Evolutionary conservation across 148 eudicot species (phyloP).

Genomic region (Rhododendron ferrugineum): DNA sequence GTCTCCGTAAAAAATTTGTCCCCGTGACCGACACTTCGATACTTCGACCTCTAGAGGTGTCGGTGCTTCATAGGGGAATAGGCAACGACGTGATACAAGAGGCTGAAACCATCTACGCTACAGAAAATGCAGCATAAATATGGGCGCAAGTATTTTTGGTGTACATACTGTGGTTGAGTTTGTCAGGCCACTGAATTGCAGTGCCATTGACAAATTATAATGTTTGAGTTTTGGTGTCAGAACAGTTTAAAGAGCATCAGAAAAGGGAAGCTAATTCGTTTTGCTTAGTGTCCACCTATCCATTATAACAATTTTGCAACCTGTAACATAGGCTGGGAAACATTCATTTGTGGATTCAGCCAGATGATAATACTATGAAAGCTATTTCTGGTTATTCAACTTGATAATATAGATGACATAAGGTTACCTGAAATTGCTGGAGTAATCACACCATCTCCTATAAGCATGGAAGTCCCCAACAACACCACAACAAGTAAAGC

Average conservation of each 20-base stretch:
- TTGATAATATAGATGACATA: not conserved
- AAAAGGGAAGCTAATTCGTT: not conserved
- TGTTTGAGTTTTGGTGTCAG: not conserved
- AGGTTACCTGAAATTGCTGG: slow-evolving; percentile 90
- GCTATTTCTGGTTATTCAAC: not conserved
- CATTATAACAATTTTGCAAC: not conserved
- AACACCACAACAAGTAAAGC: slow-evolving; percentile 67
- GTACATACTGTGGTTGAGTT: not conserved
- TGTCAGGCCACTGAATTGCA: slow-evolving; percentile 2
- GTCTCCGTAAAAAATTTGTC: too few relatives aligned
- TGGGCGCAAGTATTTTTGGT: not conserved
- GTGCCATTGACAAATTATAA: not conserved
- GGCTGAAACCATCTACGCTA: not conserved
- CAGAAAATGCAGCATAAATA: not conserved
- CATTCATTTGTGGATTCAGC: not conserved
- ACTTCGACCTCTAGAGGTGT: too few relatives aligned
- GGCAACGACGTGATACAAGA: slow-evolving; percentile 4
- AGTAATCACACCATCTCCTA: slow-evolving; percentile 92
- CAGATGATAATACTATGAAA: not conserved
- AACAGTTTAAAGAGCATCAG: not conserved
- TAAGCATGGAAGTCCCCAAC: slow-evolving; percentile 91
- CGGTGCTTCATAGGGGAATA: too few relatives aligned
- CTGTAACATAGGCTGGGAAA: not conserved
- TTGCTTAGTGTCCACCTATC: slow-evolving; percentile 1
- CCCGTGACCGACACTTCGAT: too few relatives aligned